Evolutionary conservation across 495 filamentous ascomycete genomes (phyloP), one percentile per base, ranked within the genome.

Genomic region (Pyrenula aspistea): DNA sequence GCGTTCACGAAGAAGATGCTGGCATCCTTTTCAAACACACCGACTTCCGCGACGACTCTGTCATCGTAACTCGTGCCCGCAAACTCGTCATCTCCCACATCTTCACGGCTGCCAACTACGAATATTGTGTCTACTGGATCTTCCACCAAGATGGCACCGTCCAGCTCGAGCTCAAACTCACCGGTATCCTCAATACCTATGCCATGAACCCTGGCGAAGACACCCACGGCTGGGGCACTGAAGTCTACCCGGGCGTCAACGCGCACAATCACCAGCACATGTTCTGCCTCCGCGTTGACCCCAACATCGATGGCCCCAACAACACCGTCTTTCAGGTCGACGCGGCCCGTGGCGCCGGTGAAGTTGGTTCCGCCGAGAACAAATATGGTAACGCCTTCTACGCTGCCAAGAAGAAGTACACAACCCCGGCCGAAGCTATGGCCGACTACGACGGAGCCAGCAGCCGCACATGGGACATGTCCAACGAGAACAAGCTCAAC

Each of bases 41-140:
- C 51, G 91, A 97, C 68, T 96, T 95, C 81, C 85, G 92, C 53
- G 91, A 96, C 67, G 86, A 91, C 49, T 87, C 86, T 0, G 81
- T 85, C 53, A 86, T 94, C 55, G 88, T 95, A 22, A 95, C 91
- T 12, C 85, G 92, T 49, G 91, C 82, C 25, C 82, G 91, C 12
- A 95, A 94, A 64, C 78, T 97, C 56, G 77, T 97, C 60, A 77
- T 97, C 63, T 91, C 89, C 22, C 92, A 95, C 55, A 86, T 96
- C 62, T 95, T 96, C 74, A 97, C 92, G 0, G 92, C 91, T 10
- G 90, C 91, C 53, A 97, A 97, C 73, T 97, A 97, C 72, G 92
- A 97, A 70, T 97, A 97, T 72, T 91, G 89, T 57, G 85, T 88
- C 23, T 87, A 93, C 73, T 96, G 91, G 89, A 83, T 89, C 63